Conservation (phyloP, 192 early-diverging fungal genomes). For the Umbelopsis sp. region DNA sequence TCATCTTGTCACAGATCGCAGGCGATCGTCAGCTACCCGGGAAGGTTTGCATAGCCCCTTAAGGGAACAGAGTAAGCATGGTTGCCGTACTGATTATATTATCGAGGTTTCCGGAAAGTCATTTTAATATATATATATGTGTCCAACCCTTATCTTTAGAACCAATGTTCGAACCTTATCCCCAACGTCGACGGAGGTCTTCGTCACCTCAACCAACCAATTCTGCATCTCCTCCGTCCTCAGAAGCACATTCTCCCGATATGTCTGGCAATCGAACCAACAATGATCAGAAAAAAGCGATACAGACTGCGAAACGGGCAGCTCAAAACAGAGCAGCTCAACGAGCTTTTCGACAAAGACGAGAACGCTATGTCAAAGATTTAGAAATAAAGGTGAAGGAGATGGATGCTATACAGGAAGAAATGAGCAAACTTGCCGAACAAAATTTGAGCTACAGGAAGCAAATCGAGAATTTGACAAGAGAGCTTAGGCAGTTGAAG, state of each 20-base stretch:
- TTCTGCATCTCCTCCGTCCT: slow-evolving; percentile 2
- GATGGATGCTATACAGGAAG: slow-evolving; percentile 42
- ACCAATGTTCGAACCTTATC: neutral
- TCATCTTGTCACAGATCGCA: slow-evolving; percentile 13
- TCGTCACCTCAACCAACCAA: neutral
- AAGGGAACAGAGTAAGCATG: slow-evolving; percentile 4
- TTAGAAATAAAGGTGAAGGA: slow-evolving; percentile 75
- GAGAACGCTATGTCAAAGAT: slow-evolving; percentile 77
- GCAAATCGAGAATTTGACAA: slow-evolving; percentile 7
- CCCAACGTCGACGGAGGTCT: slow-evolving; percentile 1
- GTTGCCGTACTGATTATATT: neutral
- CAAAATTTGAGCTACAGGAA: slow-evolving; percentile 27
- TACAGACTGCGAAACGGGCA: slow-evolving; percentile 67
- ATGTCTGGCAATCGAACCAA: neutral
- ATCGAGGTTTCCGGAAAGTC: neutral
- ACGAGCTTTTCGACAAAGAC: slow-evolving; percentile 87
- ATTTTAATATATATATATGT: neutral
- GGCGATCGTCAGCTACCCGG: slow-evolving; percentile 4
- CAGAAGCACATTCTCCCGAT: neutral
- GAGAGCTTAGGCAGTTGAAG: neutral
- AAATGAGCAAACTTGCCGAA: slow-evolving; percentile 24
- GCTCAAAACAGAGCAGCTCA: slow-evolving; percentile 91
- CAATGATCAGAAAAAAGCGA: neutral
- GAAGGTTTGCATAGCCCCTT: neutral
- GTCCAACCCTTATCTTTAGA: neutral